Conservation (phyloP, 2,329 filamentous ascomycete species). For the Metarhizium brunneum region DNA sequence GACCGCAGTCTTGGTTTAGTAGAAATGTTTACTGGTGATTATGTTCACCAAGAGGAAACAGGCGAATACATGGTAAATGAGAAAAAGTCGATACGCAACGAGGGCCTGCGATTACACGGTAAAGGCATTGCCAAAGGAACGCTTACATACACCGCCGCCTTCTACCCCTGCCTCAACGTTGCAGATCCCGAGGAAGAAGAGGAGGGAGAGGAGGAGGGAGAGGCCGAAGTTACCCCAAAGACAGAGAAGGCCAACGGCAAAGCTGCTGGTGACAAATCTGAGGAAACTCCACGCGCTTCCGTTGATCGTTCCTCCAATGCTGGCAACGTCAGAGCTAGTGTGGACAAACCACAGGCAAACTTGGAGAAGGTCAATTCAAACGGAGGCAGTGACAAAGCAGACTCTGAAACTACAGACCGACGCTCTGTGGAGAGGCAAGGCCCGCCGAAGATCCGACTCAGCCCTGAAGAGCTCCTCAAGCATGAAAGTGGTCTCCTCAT, state of each 20-base stretch:
- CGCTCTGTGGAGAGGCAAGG: conserved; percentile 34
- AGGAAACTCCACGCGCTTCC: conserved; percentile 5
- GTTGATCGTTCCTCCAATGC: conserved; percentile 20
- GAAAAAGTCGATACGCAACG: conserved; percentile 57
- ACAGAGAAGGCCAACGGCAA: neutral
- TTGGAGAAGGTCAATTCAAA: neutral
- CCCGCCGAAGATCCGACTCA: conserved; percentile 68
- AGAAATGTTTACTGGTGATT: conserved; percentile 71
- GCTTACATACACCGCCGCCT: conserved; percentile 74
- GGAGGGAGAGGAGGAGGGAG: conserved; percentile 21
- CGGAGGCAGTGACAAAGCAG: conserved; percentile 13
- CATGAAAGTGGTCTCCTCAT: conserved; percentile 90
- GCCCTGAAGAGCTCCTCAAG: conserved; percentile 68
- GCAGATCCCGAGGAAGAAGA: conserved; percentile 85
- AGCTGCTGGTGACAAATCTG: neutral
- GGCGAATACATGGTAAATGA: conserved; percentile 78
- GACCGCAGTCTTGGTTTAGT: conserved; percentile 79
- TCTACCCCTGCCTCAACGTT: conserved; percentile 83
- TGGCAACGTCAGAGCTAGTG: conserved; percentile 33
- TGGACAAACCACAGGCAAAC: conserved; percentile 16
- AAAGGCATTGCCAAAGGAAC: conserved; percentile 68
- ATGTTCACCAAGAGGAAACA: conserved; percentile 64
- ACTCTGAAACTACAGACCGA: conserved; percentile 23
- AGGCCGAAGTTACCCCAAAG: conserved; percentile 5
- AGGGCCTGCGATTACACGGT: conserved; percentile 64